phyloP scores from a whole-genome alignment of 1,139 yeast species.

The Lodderomyces orthopsilosis region DNA sequence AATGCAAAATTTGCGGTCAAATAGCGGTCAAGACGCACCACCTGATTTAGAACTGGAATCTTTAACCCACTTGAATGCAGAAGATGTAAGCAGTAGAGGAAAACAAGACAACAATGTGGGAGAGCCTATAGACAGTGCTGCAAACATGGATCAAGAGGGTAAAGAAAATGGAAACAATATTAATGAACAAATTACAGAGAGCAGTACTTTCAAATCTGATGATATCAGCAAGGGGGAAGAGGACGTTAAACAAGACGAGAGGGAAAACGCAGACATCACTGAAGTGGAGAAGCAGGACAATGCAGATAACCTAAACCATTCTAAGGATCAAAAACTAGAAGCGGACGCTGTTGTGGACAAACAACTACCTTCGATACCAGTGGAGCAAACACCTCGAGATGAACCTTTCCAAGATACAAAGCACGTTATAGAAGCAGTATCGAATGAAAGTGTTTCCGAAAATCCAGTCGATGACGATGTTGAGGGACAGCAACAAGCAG shows the following conservation, averaged over 20 bases:
- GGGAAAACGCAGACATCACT: background rate
- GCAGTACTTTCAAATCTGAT: too few relatives aligned
- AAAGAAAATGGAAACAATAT: background rate
- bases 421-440: background rate
- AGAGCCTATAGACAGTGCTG: background rate
- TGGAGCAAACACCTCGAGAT: conserved; percentile 1
- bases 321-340: conserved; percentile 7
- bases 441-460: conserved; percentile 11
- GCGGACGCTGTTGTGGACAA: conserved; percentile 6
- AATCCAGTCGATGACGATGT: conserved; percentile 16
- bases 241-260: background rate
- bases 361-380: conserved; percentile 4
- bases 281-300: background rate
- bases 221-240: conserved; percentile 2
- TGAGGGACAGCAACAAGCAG: conserved; percentile 32
- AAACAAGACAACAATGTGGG: background rate
- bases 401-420: conserved; percentile 10
- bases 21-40: background rate
- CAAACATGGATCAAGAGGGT: background rate
- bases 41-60: conserved; percentile 7
- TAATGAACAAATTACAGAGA: background rate
- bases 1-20: conserved; percentile 4
- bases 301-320: conserved; percentile 1
- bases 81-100: conserved; percentile 4
- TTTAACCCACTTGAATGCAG: conserved; percentile 8